Evolutionary conservation across 495 filamentous ascomycete genomes (phyloP), one percentile per base, ranked within the genome.

Genomic region (Podospora anserina): DNA sequence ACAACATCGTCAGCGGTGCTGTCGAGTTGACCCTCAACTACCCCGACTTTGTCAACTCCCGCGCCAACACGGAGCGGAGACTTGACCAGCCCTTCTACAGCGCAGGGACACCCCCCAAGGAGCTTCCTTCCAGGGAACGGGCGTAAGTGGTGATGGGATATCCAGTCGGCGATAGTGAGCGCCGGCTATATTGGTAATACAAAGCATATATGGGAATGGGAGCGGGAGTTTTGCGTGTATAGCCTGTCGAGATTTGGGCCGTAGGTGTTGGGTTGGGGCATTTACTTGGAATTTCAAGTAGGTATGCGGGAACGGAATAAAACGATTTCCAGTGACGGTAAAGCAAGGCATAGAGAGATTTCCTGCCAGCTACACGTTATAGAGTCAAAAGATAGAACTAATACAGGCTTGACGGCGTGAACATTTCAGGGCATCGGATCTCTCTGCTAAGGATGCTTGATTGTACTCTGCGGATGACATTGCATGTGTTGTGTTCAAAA

Each of bases 1-100:
- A 99, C 82, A 87, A 94, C 82, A 95, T 99, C 78, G 89, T 97
- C 76, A 94, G 91, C 81, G 95, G 95, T 71, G 91, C 91, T 3
- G 91, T 93, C 68, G 95, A 99, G 85, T 82, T 98, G 79, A 99
- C 95, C 65, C 88, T 98, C 73, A 97, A 99, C 86, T 96, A 98
- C 82, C 96, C 96, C 59, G 96, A 99, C 82, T 97, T 98, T 78
- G 94, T 99, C 83, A 99, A 99, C 83, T 83, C 86, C 64, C 85
- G 95, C 72, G 81, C 89, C 75, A 99, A 99, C 83, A 88, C 82
- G 9, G 95, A 99, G 88, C 86, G 95, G 71, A 86, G 94, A 64
- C 86, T 99, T 70, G 85, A 91, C 39, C 93, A 97, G 71, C 89
- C 90, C 6, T 78, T 78, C 61, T 67, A 68, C 71, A 78, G 69